phyloP scores from a whole-genome alignment of 257 asterid species.

The Solanum neorickii region DNA sequence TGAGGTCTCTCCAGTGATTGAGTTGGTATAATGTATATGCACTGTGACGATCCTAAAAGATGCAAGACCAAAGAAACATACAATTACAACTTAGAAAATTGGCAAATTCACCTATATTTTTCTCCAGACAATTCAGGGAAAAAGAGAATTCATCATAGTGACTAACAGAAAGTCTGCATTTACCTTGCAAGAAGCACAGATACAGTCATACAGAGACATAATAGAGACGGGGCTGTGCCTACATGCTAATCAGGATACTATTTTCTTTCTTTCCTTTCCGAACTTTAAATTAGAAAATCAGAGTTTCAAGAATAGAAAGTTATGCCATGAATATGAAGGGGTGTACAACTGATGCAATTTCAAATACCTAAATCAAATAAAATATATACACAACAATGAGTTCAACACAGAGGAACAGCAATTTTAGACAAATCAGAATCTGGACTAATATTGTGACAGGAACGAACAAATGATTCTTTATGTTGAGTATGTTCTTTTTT shows the following conservation, averaged over 20 bases:
- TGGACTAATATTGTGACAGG: not conserved
- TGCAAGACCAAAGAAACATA: slow-evolving; percentile 4
- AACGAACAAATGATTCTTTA: not conserved
- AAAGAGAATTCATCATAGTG: not conserved
- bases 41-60: slow-evolving; percentile 67
- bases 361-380: not conserved
- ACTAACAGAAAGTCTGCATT: not conserved
- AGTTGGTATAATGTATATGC: slow-evolving; percentile 74
- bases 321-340: not conserved
- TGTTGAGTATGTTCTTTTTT: not conserved
- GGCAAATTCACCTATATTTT: not conserved
- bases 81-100: not conserved
- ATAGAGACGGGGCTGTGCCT: not conserved
- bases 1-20: slow-evolving; percentile 76
- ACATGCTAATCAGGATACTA: not conserved
- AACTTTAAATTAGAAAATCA: not conserved
- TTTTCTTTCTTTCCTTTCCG: not conserved
- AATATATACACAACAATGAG: not conserved
- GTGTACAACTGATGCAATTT: not conserved
- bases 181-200: not conserved
- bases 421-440: not conserved
- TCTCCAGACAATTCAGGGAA: not conserved
- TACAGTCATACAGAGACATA: not conserved
- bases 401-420: not conserved
- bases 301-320: not conserved